These are phyloP conservation scores for Westerdykella ornata DNA, from an alignment of 2,329 filamentous ascomycete genomes.

Conservation along the genomic window DNA sequence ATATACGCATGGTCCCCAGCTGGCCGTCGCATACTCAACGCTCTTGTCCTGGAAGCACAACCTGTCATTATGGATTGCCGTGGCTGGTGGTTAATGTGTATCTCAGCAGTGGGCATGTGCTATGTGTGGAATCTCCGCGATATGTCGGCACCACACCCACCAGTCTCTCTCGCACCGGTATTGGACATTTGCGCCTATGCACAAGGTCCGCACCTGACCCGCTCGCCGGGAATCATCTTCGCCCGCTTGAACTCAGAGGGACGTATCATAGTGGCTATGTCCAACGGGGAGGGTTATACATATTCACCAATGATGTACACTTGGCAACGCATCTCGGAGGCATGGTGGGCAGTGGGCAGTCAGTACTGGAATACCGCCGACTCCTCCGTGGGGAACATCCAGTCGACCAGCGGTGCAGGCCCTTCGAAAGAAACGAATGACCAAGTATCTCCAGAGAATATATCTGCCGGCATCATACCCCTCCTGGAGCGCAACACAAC, in stretches of 20 bases:
- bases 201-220: conserved; percentile 69
- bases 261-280: conserved; percentile 79
- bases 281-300: conserved; percentile 88
- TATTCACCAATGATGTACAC: conserved; percentile 80
- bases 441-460: conserved; percentile 49
- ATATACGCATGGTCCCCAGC: conserved; percentile 89
- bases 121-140: conserved; percentile 90
- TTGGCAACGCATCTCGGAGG: conserved; percentile 93
- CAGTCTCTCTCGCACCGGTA: conserved; percentile 79
- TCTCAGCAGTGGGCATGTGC: conserved; percentile 80
- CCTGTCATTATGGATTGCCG: conserved; percentile 89
- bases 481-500: conserved; percentile 92
- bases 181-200: conserved; percentile 79
- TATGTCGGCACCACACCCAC: conserved; percentile 78
- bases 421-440: conserved; percentile 39
- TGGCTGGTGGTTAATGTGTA: conserved; percentile 80
- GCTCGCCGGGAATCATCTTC: conserved; percentile 78
- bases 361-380: conserved; percentile 99
- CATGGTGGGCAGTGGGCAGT: conserved; percentile 96
- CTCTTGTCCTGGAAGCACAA: conserved; percentile 82
- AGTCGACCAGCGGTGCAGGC: conserved; percentile 49
- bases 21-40: conserved; percentile 75
- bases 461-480: conserved; percentile 89
- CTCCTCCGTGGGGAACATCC: conserved; percentile 73
- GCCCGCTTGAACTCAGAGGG: conserved; percentile 86